These are phyloP conservation scores for Exophiala lecanii-corni DNA, from an alignment of 2,329 filamentous ascomycete genomes.

Conservation along the genomic window DNA sequence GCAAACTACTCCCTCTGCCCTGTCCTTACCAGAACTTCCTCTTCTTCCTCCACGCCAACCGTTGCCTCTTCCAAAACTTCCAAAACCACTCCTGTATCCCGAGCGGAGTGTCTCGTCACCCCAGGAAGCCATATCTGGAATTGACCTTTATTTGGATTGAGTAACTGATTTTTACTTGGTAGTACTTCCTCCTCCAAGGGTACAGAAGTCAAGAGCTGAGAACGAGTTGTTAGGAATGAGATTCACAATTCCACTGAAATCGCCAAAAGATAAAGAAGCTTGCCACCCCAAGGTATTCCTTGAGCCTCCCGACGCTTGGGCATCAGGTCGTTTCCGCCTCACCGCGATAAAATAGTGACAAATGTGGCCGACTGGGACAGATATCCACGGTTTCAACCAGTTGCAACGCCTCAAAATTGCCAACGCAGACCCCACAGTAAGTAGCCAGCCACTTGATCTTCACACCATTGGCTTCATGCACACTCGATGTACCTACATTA, in stretches of 20 bases:
- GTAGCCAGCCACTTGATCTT: no score
- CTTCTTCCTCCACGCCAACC: constrained; percentile 1
- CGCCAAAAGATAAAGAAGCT: constrained; percentile 1
- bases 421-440: not conserved
- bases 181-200: not conserved
- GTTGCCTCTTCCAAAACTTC: constrained; percentile 1
- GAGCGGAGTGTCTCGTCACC: not conserved
- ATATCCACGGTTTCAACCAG: not conserved
- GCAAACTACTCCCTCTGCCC: not conserved
- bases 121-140: not conserved
- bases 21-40: not conserved
- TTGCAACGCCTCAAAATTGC: no score
- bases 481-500: not conserved
- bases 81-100: not conserved
- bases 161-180: not conserved
- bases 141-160: not conserved
- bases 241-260: constrained; percentile 1
- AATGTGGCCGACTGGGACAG: not conserved
- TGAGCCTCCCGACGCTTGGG: not conserved
- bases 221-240: not conserved
- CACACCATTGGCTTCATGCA: not conserved
- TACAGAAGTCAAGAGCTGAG: not conserved
- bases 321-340: not conserved
- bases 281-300: not conserved
- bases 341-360: not conserved